Conservation (phyloP, 768 basidiomycete genomes). For the Tulasnella calospora region DNA sequence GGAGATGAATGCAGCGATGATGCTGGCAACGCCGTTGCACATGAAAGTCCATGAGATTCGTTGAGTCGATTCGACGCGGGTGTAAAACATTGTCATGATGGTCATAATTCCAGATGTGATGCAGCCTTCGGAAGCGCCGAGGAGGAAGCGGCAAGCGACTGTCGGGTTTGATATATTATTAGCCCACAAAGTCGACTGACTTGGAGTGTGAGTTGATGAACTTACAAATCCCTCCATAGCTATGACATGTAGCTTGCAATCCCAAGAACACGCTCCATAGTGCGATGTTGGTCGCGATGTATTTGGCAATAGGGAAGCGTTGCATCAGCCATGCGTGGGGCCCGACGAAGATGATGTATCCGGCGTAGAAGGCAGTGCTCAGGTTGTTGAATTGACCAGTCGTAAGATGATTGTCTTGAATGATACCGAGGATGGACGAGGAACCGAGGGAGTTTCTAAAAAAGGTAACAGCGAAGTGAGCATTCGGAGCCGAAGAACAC, state of each 20-base stretch:
- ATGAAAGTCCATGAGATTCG: conserved; percentile 30
- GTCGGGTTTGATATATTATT: no score
- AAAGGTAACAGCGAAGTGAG: not conserved
- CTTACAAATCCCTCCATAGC: conserved; percentile 32
- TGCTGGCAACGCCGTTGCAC: conserved; percentile 30
- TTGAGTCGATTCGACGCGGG: conserved; percentile 26
- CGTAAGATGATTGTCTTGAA: conserved; percentile 29
- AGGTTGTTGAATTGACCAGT: conserved; percentile 29
- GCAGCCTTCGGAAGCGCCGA: conserved; percentile 29
- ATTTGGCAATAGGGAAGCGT: conserved; percentile 31
- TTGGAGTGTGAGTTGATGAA: not conserved
- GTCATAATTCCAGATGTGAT: conserved; percentile 28
- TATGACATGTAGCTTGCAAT: conserved; percentile 30
- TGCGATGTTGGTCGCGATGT: conserved; percentile 29
- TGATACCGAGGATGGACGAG: conserved; percentile 30
- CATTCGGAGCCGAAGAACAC: not conserved
- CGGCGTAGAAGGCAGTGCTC: conserved; percentile 20
- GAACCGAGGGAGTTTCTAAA: conserved; percentile 27
- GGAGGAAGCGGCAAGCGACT: conserved; percentile 30
- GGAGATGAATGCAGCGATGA: conserved; percentile 25
- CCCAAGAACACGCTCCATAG: conserved; percentile 31
- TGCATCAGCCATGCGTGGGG: conserved; percentile 30
- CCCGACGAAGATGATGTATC: conserved; percentile 28
- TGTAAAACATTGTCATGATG: conserved; percentile 28
- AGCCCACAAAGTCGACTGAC: no score